Evolutionary conservation across 2,329 filamentous ascomycete species (phyloP).

Genomic region (Trichophyton equinum): DNA sequence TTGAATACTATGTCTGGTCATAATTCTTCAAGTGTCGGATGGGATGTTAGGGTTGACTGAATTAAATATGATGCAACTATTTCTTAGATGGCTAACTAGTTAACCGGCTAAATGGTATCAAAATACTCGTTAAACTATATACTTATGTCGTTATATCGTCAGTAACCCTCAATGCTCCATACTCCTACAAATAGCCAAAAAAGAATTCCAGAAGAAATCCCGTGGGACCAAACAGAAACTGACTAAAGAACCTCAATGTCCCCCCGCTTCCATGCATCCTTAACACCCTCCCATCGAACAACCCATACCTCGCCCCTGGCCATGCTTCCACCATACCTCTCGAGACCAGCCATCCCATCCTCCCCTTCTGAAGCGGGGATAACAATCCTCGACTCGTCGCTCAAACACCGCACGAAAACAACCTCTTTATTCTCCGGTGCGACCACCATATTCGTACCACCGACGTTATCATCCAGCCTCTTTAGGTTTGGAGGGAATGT

Average conservation of each 20-base stretch:
- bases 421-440: slow-evolving; percentile 68
- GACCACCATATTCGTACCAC: slow-evolving; percentile 87
- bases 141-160: too few relatives aligned
- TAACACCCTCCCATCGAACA: slow-evolving; percentile 63
- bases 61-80: too few relatives aligned
- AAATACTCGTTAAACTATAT: too few relatives aligned
- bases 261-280: slow-evolving; percentile 34
- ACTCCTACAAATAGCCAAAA: neutral
- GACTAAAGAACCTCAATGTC: slow-evolving; percentile 33
- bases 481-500: slow-evolving; percentile 69
- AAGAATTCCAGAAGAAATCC: neutral
- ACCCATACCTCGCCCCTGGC: slow-evolving; percentile 53
- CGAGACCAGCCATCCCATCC: slow-evolving; percentile 16
- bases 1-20: too few relatives aligned
- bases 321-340: slow-evolving; percentile 27
- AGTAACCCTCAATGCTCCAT: neutral
- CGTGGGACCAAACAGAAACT: too few relatives aligned
- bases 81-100: too few relatives aligned
- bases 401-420: slow-evolving; percentile 61
- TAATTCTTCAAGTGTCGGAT: too few relatives aligned
- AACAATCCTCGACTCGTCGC: slow-evolving; percentile 35
- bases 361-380: slow-evolving; percentile 22
- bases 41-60: too few relatives aligned
- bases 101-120: too few relatives aligned
- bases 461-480: slow-evolving; percentile 78